These are phyloP conservation scores for Blastobotrys indianensis DNA, from an alignment of 1,139 yeast genomes.

Conservation along the genomic window DNA sequence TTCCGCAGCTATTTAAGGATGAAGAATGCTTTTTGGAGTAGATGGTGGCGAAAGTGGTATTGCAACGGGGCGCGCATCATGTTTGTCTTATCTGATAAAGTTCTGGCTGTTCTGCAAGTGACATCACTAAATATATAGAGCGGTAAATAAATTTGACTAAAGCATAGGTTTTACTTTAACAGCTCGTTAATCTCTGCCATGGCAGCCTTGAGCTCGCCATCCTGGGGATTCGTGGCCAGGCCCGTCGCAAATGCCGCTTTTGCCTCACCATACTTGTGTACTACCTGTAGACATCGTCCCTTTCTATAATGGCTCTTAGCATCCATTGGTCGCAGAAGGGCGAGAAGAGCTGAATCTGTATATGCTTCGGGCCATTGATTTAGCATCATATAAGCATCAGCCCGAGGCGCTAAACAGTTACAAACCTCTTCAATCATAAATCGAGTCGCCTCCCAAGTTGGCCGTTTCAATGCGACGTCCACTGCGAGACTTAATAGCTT, in stretches of 20 bases:
- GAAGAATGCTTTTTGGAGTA: no score
- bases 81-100: no score
- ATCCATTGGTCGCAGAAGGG: constrained; percentile 54
- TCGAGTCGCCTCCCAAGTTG: constrained; percentile 81
- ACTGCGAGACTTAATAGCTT: constrained; percentile 71
- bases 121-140: no score
- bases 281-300: constrained; percentile 64
- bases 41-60: no score
- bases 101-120: no score
- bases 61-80: no score
- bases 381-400: constrained; percentile 71
- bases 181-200: constrained; percentile 25
- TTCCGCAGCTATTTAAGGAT: no score
- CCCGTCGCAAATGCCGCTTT: constrained; percentile 76
- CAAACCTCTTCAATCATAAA: constrained; percentile 73
- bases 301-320: constrained; percentile 80
- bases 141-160: no score
- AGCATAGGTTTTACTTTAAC: not conserved
- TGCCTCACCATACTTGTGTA: constrained; percentile 69
- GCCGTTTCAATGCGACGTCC: constrained; percentile 73
- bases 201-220: constrained; percentile 39
- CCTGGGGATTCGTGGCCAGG: constrained; percentile 46
- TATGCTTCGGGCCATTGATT: constrained; percentile 65
- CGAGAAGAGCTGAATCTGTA: constrained; percentile 74
- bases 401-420: constrained; percentile 66